These are phyloP conservation scores for Rhytidhysteron rufulum DNA, from an alignment of 2,329 filamentous ascomycete genomes.

Conservation along the genomic window DNA sequence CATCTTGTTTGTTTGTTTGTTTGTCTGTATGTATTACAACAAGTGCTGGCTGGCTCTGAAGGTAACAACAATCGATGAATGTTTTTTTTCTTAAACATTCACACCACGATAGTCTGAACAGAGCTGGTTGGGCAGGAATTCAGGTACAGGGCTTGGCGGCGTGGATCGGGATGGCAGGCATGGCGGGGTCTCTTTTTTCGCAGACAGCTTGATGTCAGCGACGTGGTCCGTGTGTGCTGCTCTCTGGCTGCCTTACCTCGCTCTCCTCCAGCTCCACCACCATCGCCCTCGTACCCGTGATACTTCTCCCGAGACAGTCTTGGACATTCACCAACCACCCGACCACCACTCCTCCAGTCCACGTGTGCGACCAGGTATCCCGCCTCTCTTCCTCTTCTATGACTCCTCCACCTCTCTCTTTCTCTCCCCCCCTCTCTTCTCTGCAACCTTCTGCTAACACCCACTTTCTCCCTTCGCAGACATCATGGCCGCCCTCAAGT, in stretches of 20 bases:
- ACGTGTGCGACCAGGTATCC: conserved; percentile 16
- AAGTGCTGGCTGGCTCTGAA: no score
- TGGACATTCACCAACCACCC: conserved; percentile 19
- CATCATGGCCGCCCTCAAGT: conserved; percentile 56
- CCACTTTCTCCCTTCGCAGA: conserved; percentile 3
- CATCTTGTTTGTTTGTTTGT: conserved; percentile 56
- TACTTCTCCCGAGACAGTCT: background rate
- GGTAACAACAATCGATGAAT: no score
- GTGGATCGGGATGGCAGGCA: no score
- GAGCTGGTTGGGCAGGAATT: background rate
- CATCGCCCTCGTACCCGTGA: no score
- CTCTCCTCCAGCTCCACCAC: no score
- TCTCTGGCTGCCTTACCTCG: no score
- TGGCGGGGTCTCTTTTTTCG: background rate
- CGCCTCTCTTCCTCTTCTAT: conserved; percentile 10
- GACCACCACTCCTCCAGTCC: no score
- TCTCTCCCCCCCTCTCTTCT: conserved; percentile 2
- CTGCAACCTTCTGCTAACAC: conserved; percentile 5
- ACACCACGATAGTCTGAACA: no score
- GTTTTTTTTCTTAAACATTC: no score
- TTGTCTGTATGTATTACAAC: no score
- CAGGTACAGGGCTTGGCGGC: conserved; percentile 6
- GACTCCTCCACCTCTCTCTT: conserved; percentile 15
- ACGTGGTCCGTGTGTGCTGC: background rate
- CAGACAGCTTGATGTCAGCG: conserved; percentile 1